Percentiles rank a stretch among this genome's conserved stretches.
phyloP scores from a whole-genome alignment of 495 filamentous ascomycete genomes.

The Achaetomiella virescens region DNA sequence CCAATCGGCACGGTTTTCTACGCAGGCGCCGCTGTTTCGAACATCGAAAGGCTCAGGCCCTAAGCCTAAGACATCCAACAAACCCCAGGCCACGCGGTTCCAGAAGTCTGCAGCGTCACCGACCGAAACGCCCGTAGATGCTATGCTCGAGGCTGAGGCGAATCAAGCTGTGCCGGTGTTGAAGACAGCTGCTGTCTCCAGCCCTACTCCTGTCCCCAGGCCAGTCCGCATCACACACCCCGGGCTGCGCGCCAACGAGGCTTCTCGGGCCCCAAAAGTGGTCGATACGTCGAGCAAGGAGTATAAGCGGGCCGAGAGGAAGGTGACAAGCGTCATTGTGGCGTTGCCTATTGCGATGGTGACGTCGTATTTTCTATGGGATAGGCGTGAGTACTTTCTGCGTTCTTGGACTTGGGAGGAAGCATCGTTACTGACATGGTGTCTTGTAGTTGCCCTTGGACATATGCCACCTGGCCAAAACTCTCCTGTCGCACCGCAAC shows the following conservation, averaged over 20 bases:
- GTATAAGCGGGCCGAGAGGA: conserved; percentile 36
- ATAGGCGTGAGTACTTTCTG: conserved; percentile 30
- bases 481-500: not conserved
- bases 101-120: not conserved
- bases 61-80: not conserved
- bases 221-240: not conserved
- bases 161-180: not conserved
- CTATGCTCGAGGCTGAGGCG: not conserved
- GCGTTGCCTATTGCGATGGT: conserved; percentile 41
- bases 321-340: conserved; percentile 35
- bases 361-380: conserved; percentile 40
- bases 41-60: not conserved
- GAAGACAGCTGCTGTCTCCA: not conserved
- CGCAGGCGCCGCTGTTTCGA: not conserved
- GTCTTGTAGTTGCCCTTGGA: conserved; percentile 20
- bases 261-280: conserved; percentile 5
- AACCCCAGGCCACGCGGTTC: not conserved
- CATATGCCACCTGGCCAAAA: not conserved
- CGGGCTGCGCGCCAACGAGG: not conserved
- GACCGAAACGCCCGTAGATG: not conserved
- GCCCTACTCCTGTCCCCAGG: not conserved
- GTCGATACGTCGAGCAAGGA: conserved; percentile 32
- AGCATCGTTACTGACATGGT: conserved; percentile 3
- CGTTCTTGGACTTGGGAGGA: not conserved
- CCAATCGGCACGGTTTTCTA: not conserved